These are phyloP conservation scores for Penicillium bialowiezense DNA, from an alignment of 495 filamentous ascomycete species.

Conservation along the genomic window DNA sequence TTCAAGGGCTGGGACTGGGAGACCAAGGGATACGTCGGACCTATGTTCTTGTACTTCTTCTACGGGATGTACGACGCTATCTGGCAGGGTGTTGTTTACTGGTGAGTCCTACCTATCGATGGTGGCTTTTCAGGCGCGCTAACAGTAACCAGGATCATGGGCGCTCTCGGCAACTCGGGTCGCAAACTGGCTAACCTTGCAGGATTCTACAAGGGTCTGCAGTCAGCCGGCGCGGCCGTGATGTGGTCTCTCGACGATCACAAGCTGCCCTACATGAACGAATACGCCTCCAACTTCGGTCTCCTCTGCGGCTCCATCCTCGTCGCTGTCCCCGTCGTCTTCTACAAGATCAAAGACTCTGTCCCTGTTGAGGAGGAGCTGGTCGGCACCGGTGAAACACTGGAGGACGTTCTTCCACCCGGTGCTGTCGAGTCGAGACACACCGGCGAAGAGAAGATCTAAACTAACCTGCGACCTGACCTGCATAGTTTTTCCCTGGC, in stretches of 20 bases:
- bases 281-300: slow-evolving; percentile 57
- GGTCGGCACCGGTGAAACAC: slow-evolving; percentile 71
- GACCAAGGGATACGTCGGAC: slow-evolving; percentile 38
- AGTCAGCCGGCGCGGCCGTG: slow-evolving; percentile 79
- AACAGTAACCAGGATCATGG: slow-evolving; percentile 65
- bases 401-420: slow-evolving; percentile 55
- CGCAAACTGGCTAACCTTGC: slow-evolving; percentile 86
- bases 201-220: slow-evolving; percentile 91
- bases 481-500: too few relatives aligned
- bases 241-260: slow-evolving; percentile 73
- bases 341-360: slow-evolving; percentile 67
- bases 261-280: slow-evolving; percentile 55
- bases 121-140: too few relatives aligned
- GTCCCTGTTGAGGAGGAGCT: slow-evolving; percentile 72
- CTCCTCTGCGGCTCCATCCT: slow-evolving; percentile 66
- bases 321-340: slow-evolving; percentile 68
- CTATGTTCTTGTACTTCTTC: slow-evolving; percentile 55
- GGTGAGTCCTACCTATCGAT: slow-evolving; percentile 58
- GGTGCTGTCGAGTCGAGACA: slow-evolving; percentile 14
- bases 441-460: slow-evolving; percentile 10
- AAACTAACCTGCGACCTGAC: not conserved
- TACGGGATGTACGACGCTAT: slow-evolving; percentile 52
- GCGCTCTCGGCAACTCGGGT: slow-evolving; percentile 82
- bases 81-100: slow-evolving; percentile 77
- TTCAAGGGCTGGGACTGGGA: slow-evolving; percentile 42